Evolutionary conservation across 306 rosid species (phyloP), one percentile per base, ranked within the genome.

Genomic region (Castanea mollissima): DNA sequence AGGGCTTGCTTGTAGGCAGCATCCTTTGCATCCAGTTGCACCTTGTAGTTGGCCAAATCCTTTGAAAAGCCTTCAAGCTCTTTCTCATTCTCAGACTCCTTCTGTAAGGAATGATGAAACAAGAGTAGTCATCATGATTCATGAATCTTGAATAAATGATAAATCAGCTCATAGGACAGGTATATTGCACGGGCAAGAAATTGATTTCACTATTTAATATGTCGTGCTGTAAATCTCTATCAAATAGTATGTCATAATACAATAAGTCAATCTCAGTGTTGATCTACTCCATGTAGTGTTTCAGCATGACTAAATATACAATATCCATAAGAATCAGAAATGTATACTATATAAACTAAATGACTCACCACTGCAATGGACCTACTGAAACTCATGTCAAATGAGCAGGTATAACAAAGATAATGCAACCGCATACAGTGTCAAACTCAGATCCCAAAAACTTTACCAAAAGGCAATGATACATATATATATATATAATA

Each of bases 11-110:
- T 79, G 65, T 85, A 85, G 38, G 97, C 89, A 18, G 81, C 86
- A 63, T 91, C 90, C 82, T 87, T 92, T 56, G 92, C 97, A 74
- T 92, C 98, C 81, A 91, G 71, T 80, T 94, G 92, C 21, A 87
- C 83, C 87, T 94, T 92, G 84, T 74, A 88, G 78, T 76, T 87
- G 55, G 90, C 90, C 74, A 94, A 80, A 75, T 91, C 92, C 81
- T 84, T 92, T 23, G 79, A 73, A 56, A 91, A 80, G 11, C 74
- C 91, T 64, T 89, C 97, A 73, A 83, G 72, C 84, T 88, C 90
- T 69, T 82, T 87, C 57, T 75, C 75, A 74, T 71, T 85, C 81
- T 85, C 92, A 77, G 78, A 60, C 41, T 86, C 93, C 87, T 73
- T 76, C 83, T 76, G 58, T 10, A 71, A 54, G 55, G 19, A 18